Evolutionary conservation across 1,284 basidiomycete genomes (phyloP), one percentile per base, ranked within the genome.

Genomic region (Ganoderma sinense): DNA sequence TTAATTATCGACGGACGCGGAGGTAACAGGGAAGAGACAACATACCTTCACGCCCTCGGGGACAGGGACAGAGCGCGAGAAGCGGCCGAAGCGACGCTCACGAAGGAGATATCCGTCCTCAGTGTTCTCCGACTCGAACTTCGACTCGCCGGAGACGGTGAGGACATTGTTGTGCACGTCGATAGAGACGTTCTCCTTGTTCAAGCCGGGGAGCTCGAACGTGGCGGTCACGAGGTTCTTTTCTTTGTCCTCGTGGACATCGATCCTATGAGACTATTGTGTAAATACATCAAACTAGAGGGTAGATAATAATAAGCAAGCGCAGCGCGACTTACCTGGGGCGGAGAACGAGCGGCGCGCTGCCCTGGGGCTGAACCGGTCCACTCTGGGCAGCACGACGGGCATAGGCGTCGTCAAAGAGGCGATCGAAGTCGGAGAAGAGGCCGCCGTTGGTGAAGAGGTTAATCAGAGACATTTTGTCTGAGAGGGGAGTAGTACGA

Each of bases 201-300:
- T 83, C 62, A 88, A 26, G 6, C 86, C 85, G 7, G 86, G 86
- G 20, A 88, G 75, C 69, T 88, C 86, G 66, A 88, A 86, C 4
- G 81, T 79, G n/a, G 86, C 87, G 0, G 83, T 85, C 26, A 87
- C 82, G 3, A 76, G 70, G 71, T 87, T 87, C 31, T 72, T 77
- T 3, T 83, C 78, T 7, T 70, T 60, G 68, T 84, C 78, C 73
- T 87, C 85, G 70, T 86, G 82, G 1, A 88, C 72, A 71, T 88
- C 86, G 80, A 87, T 58, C 36, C 45, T 68, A 11, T 3, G n/a
- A 6, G n/a, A 6, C 2, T 31, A 29, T 36, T 6, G n/a, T 20
- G 29, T n/a, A 4, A 39, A n/a, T 64, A 10, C 6, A 18, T 7
- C 1, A 0, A 7, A 29, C 26, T 1, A 31, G 26, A 6, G 53